Base-by-base conservation (phyloP, 2,329 filamentous ascomycete genomes). In the Zasmidium angulare region DNA sequence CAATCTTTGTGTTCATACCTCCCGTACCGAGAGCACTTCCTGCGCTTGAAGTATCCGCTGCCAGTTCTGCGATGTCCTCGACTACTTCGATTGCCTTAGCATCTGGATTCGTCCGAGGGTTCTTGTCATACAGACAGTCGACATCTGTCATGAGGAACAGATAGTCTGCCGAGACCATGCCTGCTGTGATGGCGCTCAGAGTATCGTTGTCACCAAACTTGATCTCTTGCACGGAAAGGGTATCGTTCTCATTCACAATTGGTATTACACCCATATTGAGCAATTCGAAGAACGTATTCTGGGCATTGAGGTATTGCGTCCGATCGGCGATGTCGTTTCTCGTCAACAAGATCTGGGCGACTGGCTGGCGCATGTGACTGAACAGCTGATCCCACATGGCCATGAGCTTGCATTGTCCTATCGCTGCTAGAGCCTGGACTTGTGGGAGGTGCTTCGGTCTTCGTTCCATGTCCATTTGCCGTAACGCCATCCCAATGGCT, bases 131-230 rank as follows among this genome's bases (percentile, higher is more conserved):
- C 12, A 99, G 81, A 72, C 93, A 97, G 74, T 99, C 95, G 50
- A 99, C 95, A 72, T 99, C 95, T 0, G 95, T 99, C 95, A 99
- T 98, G 64, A 99, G 83, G 77, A 99, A 99, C 10, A 99, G 83
- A 69, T 96, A 91, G 71, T 99, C 93, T 53, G 95, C 95, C 70
- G 96, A 91, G 20, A 98, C 90, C 92, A 98, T 98, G 66, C 90
- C 95, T 0, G 95, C 91, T 0, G 95, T 96, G 68, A 99, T 97
- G 58, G 95, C 95, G 12, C 92, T 96, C 50, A 99, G 82, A 1
- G 95, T 99, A 76, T 99, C 95, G 70, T 99, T 99, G 81, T 99
- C 95, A 66, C 95, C 95, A 72, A 99, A 99, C 81, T 98, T 98
- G 79, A 99, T 99, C 83, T 99, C 95, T 72, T 93, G 90, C 65